These are phyloP conservation scores for Cercospora sp. DNA, from an alignment of 2,329 filamentous ascomycete species.

Conservation along the genomic window DNA sequence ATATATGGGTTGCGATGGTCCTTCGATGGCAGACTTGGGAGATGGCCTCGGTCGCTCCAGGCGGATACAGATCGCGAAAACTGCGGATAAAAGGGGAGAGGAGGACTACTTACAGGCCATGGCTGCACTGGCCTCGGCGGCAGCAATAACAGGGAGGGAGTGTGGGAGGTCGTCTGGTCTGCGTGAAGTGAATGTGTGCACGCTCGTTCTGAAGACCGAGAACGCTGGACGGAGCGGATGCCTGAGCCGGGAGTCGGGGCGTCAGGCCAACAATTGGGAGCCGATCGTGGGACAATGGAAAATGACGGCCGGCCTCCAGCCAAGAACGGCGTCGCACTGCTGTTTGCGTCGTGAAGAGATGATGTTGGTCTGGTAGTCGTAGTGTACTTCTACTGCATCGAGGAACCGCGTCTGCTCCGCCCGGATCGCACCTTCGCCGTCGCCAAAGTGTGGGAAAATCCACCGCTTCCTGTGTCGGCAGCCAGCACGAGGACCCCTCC, in stretches of 20 bases:
- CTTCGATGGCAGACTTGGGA: constrained; percentile 31
- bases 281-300: neutral
- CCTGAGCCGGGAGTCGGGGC: neutral
- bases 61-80: constrained; percentile 14
- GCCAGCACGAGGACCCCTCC: neutral
- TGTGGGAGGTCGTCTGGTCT: constrained; percentile 17
- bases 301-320: neutral
- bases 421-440: neutral
- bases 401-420: neutral
- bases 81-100: constrained; percentile 39
- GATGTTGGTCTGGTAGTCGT: neutral
- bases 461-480: neutral
- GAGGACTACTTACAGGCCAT: constrained; percentile 60
- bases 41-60: constrained; percentile 22
- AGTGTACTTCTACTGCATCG: neutral
- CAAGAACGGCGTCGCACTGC: neutral
- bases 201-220: constrained; percentile 4
- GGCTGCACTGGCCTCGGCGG: constrained; percentile 41
- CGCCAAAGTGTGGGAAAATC: neutral
- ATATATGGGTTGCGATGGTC: constrained; percentile 31
- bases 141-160: constrained; percentile 18
- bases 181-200: constrained; percentile 11
- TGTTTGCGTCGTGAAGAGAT: neutral
- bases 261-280: neutral
- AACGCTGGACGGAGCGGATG: constrained; percentile 3